Evolutionary conservation across 768 basidiomycete species (phyloP), one percentile per base, ranked within the genome.

Genomic region (Ephemerocybe angulata): DNA sequence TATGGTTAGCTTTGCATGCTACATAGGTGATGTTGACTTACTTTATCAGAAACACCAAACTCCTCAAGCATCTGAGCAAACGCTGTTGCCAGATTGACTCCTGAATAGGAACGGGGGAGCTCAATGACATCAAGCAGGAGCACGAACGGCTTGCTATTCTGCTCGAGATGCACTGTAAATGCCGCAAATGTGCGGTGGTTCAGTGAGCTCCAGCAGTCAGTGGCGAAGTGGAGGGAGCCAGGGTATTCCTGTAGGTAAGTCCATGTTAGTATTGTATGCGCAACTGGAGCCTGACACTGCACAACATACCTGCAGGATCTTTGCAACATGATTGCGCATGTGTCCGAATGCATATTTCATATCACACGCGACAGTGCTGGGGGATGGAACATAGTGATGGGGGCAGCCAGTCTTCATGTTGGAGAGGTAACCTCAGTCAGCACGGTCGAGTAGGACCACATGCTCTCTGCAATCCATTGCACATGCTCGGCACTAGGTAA

Each of bases 41-140:
- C 40, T 7, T 42, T 42, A 19, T 42, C 40, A 7, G 19, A 10
- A 21, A 42, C 19, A 13, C 40, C 40, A 42, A 42, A 42, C 21
- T 42, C 40, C 11, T 69, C 44, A 3, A 75, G 64, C 3, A 75
- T 60, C 7, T 60, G 42, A 1, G 53, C 58, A 54, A 76, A 72
- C 21, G 66, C 70, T 0, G 24, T 37, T 0, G 73, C 73, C 13
- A 78, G 62, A 21, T 71, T 72, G 4, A 62, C 19, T 5, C 75
- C 67, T 0, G 63, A 58, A 53, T 78, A 72, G 0, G 70, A 72
- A 48, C 58, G 27, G 0, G 60, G 50, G 4, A 77, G 66, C 55
- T 78, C 74, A 21, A 74, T 58, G 3, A 77, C 42, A 55, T 79
- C 74, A 0, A 79, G 61, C 0, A 72, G 48, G 13, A 75, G 61